Evolutionary conservation across 2,329 filamentous ascomycete species (phyloP), one percentile per base, ranked within the genome.

Genomic region (Phialocephala sp.): DNA sequence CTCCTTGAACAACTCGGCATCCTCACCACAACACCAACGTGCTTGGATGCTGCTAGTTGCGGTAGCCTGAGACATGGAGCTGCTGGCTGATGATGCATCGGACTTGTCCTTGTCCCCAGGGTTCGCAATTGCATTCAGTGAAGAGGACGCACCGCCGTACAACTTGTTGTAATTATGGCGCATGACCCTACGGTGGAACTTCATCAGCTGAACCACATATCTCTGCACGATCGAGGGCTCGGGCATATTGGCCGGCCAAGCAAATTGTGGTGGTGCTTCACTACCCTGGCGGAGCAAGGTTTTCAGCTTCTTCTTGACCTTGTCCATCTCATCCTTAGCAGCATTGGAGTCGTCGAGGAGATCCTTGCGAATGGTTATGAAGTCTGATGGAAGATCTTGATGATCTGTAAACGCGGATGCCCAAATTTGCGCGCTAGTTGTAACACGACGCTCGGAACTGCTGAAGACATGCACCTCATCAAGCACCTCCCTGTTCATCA

Each of bases 271-370:
- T 11, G 95, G 95, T 0, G 94, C 92, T 75, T 95, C 91, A 68
- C 93, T 92, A n/a, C 94, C 95, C 77, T 97, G 92, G 36, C 95
- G 89, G 65, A 99, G 80, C 22, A 99, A 84, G 0, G 92, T 90
- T 81, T 99, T 99, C 35, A 99, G 85, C 87, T 97, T 97, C 86
- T 99, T 99, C 85, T 99, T 99, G 63, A 99, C 95, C 79, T 97
- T 97, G 80, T 99, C 96, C 91, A 97, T 99, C 75, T 97, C 93
- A 77, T 99, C 95, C 78, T 99, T 99, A 65, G 95, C 95, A 4
- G 95, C 95, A 77, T 99, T 99, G 0, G 94, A 98, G 76, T 99
- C 95, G 77, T 99, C 95, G 2, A 99, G 82, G 8, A 99, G 85
- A 78, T 98, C 94, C 77, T 99, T 99, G 61, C 95, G 89, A 64